A percentile compares a stretch with the other conserved stretches of the same genome.
Conservation (phyloP, 495 filamentous ascomycete species). For the Neurospora terricola region DNA sequence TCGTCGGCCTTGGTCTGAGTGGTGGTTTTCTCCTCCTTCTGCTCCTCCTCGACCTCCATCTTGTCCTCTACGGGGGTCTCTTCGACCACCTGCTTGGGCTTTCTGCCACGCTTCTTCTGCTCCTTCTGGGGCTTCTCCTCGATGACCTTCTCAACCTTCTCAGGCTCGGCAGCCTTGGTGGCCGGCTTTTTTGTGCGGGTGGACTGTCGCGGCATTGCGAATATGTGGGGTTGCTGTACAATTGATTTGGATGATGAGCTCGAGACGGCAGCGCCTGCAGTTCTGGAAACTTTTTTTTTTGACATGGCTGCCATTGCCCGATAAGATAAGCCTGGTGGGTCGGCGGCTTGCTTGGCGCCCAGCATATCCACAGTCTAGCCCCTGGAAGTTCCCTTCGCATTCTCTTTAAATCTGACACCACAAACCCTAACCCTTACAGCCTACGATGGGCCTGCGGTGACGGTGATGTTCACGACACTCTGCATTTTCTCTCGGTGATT, state of each 20-base stretch:
- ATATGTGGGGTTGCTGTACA: constrained; percentile 1
- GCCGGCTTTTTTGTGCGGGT: constrained; percentile 16
- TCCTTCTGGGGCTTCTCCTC: constrained; percentile 54
- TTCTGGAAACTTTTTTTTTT: constrained; percentile 24
- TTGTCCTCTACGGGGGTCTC: constrained; percentile 13
- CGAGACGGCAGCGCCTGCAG: not conserved
- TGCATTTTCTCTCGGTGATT: not conserved
- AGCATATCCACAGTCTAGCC: not conserved
- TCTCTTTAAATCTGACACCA: not conserved
- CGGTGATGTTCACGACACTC: not conserved
- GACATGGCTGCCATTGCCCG: constrained; percentile 9
- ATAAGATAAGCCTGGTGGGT: constrained; percentile 20
- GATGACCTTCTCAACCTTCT: constrained; percentile 8
- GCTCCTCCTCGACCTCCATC: constrained; percentile 15
- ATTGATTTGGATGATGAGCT: constrained; percentile 8
- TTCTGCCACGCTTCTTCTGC: constrained; percentile 49
- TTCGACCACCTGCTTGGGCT: constrained; percentile 16
- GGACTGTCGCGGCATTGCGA: constrained; percentile 2
- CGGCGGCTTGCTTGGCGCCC: not conserved
- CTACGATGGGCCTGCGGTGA: not conserved
- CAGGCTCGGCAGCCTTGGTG: constrained; percentile 11
- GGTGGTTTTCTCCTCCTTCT: constrained; percentile 8
- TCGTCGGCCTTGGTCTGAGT: constrained; percentile 30
- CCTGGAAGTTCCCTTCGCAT: not conserved
- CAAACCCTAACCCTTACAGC: not conserved